Conservation (phyloP, 108 stramenopile genomes). For the Skeletonema grethae region DNA sequence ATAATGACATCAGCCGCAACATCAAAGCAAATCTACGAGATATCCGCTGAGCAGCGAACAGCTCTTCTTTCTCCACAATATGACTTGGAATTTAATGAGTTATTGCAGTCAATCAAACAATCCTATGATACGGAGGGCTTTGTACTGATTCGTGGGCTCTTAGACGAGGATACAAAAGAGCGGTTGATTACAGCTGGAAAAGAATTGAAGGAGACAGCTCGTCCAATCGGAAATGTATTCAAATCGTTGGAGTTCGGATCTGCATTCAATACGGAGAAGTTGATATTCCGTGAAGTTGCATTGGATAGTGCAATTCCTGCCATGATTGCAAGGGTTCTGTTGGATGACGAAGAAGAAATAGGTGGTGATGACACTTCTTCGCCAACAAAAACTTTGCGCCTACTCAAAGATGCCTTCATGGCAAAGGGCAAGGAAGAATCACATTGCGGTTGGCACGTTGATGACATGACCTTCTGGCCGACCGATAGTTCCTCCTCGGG, state of each 20-base stretch:
- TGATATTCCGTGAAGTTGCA: slow-evolving; percentile 12
- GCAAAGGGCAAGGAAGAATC: slow-evolving; percentile 34
- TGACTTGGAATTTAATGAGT: not conserved
- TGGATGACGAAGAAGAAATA: slow-evolving; percentile 8
- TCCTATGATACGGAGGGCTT: slow-evolving; percentile 4
- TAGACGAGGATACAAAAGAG: slow-evolving; percentile 7
- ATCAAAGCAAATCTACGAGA: slow-evolving; percentile 7
- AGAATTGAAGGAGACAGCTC: not conserved
- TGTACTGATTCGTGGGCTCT: slow-evolving; percentile 10
- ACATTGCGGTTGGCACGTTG: slow-evolving; percentile 46
- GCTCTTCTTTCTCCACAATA: slow-evolving; percentile 3
- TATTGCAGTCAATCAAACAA: slow-evolving; percentile 4
- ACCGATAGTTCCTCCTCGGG: slow-evolving; percentile 21
- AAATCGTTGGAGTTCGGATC: slow-evolving; percentile 18
- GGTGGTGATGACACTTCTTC: too few relatives aligned
- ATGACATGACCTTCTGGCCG: slow-evolving; percentile 42
- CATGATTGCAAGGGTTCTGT: slow-evolving; percentile 8
- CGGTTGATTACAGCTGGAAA: slow-evolving; percentile 1
- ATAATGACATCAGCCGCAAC: too few relatives aligned
- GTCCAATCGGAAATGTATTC: slow-evolving; percentile 1
- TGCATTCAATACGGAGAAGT: slow-evolving; percentile 2
- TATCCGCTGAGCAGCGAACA: slow-evolving; percentile 1
- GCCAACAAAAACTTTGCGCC: not conserved
- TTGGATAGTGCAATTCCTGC: slow-evolving; percentile 19
- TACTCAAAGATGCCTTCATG: slow-evolving; percentile 23